A percentile compares a stretch with the other conserved stretches of the same genome.
phyloP scores from a whole-genome alignment of 2,329 filamentous ascomycete species.

The Aspergillus uvarum region DNA sequence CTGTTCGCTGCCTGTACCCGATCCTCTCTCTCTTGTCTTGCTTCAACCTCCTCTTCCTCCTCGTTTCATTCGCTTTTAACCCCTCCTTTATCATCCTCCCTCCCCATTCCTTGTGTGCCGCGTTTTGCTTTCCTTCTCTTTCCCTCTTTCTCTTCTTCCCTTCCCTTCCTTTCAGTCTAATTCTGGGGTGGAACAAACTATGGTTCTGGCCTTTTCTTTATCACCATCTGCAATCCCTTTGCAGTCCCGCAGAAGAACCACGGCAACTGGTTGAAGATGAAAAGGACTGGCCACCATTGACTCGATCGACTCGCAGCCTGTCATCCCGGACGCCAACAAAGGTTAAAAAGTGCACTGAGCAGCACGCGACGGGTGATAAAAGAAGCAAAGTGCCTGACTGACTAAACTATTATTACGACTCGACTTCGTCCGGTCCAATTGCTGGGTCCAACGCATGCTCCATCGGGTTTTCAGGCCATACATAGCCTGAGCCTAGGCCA shows the following conservation, averaged over 20 bases:
- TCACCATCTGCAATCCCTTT: background rate
- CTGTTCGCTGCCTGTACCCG: background rate
- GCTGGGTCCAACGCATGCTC: background rate
- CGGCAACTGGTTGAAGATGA: conserved; percentile 10
- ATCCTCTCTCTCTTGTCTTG: conserved; percentile 9
- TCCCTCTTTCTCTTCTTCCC: background rate
- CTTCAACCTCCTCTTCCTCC: conserved; percentile 8
- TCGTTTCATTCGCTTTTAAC: conserved; percentile 8
- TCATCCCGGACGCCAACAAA: conserved; percentile 7
- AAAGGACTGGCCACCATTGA: background rate
- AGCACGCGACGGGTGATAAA: background rate
- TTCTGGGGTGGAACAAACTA: background rate
- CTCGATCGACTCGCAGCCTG: background rate
- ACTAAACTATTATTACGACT: background rate
- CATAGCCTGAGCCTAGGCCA: background rate
- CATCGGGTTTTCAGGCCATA: background rate
- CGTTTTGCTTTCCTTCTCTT: background rate
- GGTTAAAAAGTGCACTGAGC: conserved; percentile 4
- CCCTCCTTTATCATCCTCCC: conserved; percentile 1
- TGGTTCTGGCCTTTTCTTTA: conserved; percentile 8
- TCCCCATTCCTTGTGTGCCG: conserved; percentile 2
- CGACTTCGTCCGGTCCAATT: background rate
- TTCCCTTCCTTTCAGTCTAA: background rate
- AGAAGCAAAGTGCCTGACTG: conserved; percentile 4
- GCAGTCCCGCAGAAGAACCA: conserved; percentile 3